Base-by-base conservation (phyloP, 345 rosid species). In the Ceriops tagal region DNA sequence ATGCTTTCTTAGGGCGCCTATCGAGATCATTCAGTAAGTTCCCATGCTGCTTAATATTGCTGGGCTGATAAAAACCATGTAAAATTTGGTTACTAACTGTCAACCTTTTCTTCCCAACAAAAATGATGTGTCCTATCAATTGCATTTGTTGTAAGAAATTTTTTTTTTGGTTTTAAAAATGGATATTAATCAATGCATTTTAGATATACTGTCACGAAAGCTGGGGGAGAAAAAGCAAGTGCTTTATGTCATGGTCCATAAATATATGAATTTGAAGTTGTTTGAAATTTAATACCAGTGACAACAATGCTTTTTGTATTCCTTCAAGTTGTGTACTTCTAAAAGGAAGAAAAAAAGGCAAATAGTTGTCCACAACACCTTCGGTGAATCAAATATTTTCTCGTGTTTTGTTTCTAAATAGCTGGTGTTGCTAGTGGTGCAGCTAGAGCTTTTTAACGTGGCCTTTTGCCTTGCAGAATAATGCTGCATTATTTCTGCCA, bases 371-470 rank as follows among this genome's bases (percentile, higher is more conserved):
- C 39, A n/a, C 27, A 30, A 61, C 32, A 34, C 57, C 67, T 53
- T 53, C 60, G 26, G 28, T 67, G n/a, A 53, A 58, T 61, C 55
- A 10, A 55, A 62, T 39, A 30, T 64, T 35, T 32, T 64, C 32
- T 43, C 47, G 3, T 24, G 1, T 56, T 46, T 6, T 69, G 26
- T 46, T 51, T 63, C 62, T 61, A 35, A 70, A 75, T 78, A 93
- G 97, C 98, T 66, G 93, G 97, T 77, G 98, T 93, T 82, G 98
- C 97, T 65, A 93, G 97, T 80, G 96, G 96, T 81, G 92, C 98
- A 53, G 90, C 98, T 49, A 86, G 97, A 84, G 98, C 97, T 77
- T 97, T 69, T 78, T 93, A 77, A 91, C 97, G 47, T 97, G 34
- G 68, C 98, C 91, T 77, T 91, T 93, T 78, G 91, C 98, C 56